phyloP scores from a whole-genome alignment of 78 protist genomes.

The Dictyostelium discoideum region DNA sequence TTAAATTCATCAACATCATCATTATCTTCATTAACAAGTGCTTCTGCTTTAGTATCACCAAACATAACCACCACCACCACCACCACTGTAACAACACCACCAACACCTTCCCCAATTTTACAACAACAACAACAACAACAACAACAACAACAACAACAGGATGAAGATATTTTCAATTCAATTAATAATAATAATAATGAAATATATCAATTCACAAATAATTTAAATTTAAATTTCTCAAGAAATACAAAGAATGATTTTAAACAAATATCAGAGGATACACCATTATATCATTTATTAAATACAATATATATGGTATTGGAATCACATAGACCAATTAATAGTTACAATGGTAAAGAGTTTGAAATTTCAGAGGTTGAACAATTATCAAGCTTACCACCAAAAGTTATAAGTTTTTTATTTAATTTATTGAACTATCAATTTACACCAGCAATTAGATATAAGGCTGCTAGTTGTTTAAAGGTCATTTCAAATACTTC shows the following conservation, averaged over 20 bases:
- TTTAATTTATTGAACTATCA: constrained; percentile 28
- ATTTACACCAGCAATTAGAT: constrained; percentile 29
- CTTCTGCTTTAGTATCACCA: not conserved
- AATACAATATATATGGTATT: constrained; percentile 41
- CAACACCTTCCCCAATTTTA: not conserved
- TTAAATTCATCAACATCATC: not conserved
- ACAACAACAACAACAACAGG: not conserved
- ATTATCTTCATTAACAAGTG: not conserved
- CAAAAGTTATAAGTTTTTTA: constrained; percentile 40
- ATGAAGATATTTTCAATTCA: not conserved
- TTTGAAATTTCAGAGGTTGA: not conserved
- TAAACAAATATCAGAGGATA: constrained; percentile 43
- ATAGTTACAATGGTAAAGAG: not conserved
- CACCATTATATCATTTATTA: constrained; percentile 53
- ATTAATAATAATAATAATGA: not conserved
- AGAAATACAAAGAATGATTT: not conserved
- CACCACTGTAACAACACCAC: not conserved
- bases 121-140: not conserved
- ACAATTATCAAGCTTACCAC: constrained; percentile 43
- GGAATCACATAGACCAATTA: constrained; percentile 3
- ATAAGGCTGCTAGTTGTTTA: constrained; percentile 43
- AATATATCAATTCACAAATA: not conserved
- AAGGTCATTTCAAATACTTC: constrained; percentile 27
- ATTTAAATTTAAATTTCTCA: not conserved
- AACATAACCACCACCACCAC: not conserved